These are phyloP conservation scores for Nakazawaea molendinolei DNA, from an alignment of 805 yeast species.

Conservation along the genomic window DNA sequence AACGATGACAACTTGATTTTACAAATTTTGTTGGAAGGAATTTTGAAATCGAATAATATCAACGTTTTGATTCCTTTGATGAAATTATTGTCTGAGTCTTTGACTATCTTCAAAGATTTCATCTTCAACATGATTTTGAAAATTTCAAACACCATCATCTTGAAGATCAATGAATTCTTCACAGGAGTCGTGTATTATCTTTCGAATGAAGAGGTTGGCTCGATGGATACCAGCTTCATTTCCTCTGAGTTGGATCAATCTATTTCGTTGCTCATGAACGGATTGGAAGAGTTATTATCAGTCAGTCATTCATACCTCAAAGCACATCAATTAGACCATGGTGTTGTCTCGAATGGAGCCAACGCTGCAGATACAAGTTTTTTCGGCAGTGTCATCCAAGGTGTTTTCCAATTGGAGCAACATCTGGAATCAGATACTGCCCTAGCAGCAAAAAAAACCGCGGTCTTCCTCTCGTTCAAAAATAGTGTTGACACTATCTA, in stretches of 20 bases:
- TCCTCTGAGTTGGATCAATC: slow-evolving; percentile 35
- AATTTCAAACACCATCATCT: slow-evolving; percentile 43
- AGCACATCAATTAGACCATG: slow-evolving; percentile 12
- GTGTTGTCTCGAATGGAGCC: slow-evolving; percentile 7
- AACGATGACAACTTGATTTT: slow-evolving; percentile 23
- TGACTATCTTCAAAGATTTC: slow-evolving; percentile 42
- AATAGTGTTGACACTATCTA: slow-evolving; percentile 49
- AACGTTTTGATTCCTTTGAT: slow-evolving; percentile 41
- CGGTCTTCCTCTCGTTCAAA: slow-evolving; percentile 58
- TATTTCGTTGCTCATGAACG: slow-evolving; percentile 39
- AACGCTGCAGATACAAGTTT: slow-evolving; percentile 40
- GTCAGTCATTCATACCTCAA: slow-evolving; percentile 49
- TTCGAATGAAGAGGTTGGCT: not conserved
- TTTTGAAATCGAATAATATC: slow-evolving; percentile 37
- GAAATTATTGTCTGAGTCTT: slow-evolving; percentile 41
- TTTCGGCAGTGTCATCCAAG: slow-evolving; percentile 65
- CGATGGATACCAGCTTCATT: too few relatives aligned
- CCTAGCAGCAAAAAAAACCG: slow-evolving; percentile 42
- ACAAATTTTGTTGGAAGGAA: slow-evolving; percentile 42
- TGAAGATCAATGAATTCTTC: slow-evolving; percentile 30
- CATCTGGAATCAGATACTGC: slow-evolving; percentile 45
- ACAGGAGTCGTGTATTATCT: slow-evolving; percentile 18
- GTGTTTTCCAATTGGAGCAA: slow-evolving; percentile 70
- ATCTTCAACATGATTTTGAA: slow-evolving; percentile 51
- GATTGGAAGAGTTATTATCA: slow-evolving; percentile 60